Percentiles rank a stretch among this genome's conserved stretches.
Evolutionary conservation across 441 rosid genomes (phyloP).

Genomic region (Manihot esculenta): DNA sequence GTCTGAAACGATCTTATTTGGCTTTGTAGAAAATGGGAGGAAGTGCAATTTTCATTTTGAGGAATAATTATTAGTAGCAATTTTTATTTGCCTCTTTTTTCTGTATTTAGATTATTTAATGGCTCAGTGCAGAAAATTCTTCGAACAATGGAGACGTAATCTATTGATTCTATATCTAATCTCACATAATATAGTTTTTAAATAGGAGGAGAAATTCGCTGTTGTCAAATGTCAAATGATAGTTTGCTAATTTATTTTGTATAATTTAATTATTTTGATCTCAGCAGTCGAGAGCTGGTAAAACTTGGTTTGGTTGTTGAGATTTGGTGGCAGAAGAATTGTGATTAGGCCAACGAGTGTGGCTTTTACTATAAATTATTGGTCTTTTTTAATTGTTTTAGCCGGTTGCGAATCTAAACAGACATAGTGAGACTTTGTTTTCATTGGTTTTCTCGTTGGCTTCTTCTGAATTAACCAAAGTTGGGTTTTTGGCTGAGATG

Average conservation of each 20-base stretch:
- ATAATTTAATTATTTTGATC: not conserved
- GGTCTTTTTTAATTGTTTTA: not conserved
- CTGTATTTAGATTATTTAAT: not conserved
- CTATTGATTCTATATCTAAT: not conserved
- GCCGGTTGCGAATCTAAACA: too few species aligned
- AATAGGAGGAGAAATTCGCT: not conserved
- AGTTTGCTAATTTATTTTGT: not conserved
- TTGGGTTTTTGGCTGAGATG: not conserved
- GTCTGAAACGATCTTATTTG: not conserved
- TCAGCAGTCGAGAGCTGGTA: not conserved
- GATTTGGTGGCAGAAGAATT: conserved; percentile 10
- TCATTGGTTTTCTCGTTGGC: not conserved
- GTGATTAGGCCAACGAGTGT: not conserved
- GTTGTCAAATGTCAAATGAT: not conserved
- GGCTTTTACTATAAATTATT: not conserved
- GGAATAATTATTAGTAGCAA: not conserved
- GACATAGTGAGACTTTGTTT: too few species aligned
- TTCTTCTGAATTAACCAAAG: not conserved
- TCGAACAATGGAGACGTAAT: not conserved
- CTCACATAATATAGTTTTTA: not conserved
- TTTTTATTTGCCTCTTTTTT: not conserved
- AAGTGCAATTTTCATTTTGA: not conserved
- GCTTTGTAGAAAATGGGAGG: conserved; percentile 13
- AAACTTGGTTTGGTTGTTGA: not conserved
- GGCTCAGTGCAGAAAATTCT: not conserved